Base-by-base conservation (phyloP, 176 grass and related monocot species). In the Carex scoparia region DNA sequence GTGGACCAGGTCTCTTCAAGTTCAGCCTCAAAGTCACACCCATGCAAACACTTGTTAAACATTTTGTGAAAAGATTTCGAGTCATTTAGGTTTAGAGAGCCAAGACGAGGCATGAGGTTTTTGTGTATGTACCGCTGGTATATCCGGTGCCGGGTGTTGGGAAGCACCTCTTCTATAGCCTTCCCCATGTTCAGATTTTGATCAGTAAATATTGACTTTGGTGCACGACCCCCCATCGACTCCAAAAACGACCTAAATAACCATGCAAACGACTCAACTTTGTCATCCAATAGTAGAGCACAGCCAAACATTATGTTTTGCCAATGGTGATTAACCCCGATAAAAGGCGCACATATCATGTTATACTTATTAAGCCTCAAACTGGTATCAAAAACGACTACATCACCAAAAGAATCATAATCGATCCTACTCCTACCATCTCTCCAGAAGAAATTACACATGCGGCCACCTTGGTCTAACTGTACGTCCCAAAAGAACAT, bases 401-500 rank as follows among this genome's bases (percentile, higher is more conserved):
- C 91, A 61, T 97, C 94, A 61, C 94, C 84, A 7, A 97, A 97
- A 65, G 85, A 88, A 62, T 91, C 91, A 55, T 91, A 97, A 88
- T 97, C 91, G 10, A 84, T 73, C 64, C 88, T 91, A 73, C 90
- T 88, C 75, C 89, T 86, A 42, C 91, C 91, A 75, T 97, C 89
- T 32, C 91, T 85, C 94, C 94, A 97, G 69, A 94, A 93, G 81
- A 93, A 90, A 91, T 91, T 93, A 85, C 77, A 82, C 85, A 85
- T 89, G 65, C 81, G 87, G 23, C 89, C 86, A 67, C 76, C 88
- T 86, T 64, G 70, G 59, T 97, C 94, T 33, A 91, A 46, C 27
- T 92, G 90, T 65, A 89, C 90, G 86, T 94, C 93, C 93, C 93
- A 94, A 86, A 87, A 94, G 49, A 94, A 94, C 90, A 94, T 90